Base-by-base conservation (phyloP, 345 rosid species). In the Clausena lansium region DNA sequence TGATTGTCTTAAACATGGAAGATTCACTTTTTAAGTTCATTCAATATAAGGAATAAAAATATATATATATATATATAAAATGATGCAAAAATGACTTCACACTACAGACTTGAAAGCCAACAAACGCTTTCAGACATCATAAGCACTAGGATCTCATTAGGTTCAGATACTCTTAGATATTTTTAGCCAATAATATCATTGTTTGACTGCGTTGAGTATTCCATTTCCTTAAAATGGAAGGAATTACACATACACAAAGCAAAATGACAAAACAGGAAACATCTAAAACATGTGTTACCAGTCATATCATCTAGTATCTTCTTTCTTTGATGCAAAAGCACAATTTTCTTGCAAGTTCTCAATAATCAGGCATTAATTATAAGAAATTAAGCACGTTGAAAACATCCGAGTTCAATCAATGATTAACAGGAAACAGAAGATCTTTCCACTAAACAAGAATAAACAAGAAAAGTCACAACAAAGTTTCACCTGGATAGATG, bases 401-500 rank as follows among this genome's bases (percentile, higher is more conserved):
- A 69, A 69, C 69, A 62, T 9, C 32, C 61, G 24, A 61, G 2
- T 66, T 6, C 2, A 3, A 52, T 17, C 28, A 32, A 22, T 39
- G 2, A 60, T 39, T 36, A 63, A 70, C 68, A 64, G 35, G 66
- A 76, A 73, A 58, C 39, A 68, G 7, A 71, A 67, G n/a, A 52
- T 39, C 5, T 72, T 76, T 47, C 32, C 7, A n/a, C 52, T 25
- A 22, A 35, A 54, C 60, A 54, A 27, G 1, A 41, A 52, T 38
- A 9, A 22, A 57, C 27, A 35, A 58, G 45, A 50, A 77, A 50
- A n/a, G 30, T 24, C 50, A 14, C 20, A 27, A 63, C 3, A 47
- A 75, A 63, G 22, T n/a, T 7, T 7, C 72, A 95, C 98, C 95
- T 95, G 98, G 81, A 95, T 91, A 30, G 98, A 95, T 20, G 98